These are phyloP conservation scores for Paraphaeosphaeria minitans DNA, from an alignment of 2,329 filamentous ascomycete genomes.

Conservation along the genomic window DNA sequence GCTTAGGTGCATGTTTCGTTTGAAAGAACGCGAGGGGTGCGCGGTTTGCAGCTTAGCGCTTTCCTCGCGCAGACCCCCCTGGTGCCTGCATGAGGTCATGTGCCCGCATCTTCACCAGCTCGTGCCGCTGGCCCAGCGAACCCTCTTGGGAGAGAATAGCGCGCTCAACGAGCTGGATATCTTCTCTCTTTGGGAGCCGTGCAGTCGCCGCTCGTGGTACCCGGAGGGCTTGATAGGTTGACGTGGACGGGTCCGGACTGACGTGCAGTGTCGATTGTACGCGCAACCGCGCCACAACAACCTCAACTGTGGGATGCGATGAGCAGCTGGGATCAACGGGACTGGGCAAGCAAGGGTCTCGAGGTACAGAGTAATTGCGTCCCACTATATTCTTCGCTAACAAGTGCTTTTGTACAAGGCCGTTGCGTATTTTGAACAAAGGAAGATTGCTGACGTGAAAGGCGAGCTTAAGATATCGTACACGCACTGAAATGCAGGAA, in stretches of 20 bases:
- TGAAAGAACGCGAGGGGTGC: conserved; percentile 23
- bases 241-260: conserved; percentile 19
- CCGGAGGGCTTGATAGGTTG: conserved; percentile 29
- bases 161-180: conserved; percentile 23
- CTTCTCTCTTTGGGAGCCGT: conserved; percentile 27
- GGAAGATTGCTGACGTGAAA: conserved; percentile 17
- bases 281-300: conserved; percentile 31
- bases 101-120: conserved; percentile 27
- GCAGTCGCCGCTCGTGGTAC: conserved; percentile 28
- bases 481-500: conserved; percentile 27
- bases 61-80: neutral
- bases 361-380: conserved; percentile 9
- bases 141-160: conserved; percentile 24
- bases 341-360: conserved; percentile 21
- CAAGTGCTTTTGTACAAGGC: conserved; percentile 47
- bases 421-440: conserved; percentile 29
- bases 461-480: conserved; percentile 39
- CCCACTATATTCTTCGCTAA: conserved; percentile 39
- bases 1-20: conserved; percentile 24
- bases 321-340: conserved; percentile 6
- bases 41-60: conserved; percentile 18
- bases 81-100: conserved; percentile 34
- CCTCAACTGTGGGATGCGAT: conserved; percentile 18
- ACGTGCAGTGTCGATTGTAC: conserved; percentile 34
- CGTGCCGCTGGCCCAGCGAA: conserved; percentile 23